A percentile compares a stretch with the other conserved stretches of the same genome.
Evolutionary conservation across 1,139 yeast species (phyloP).

Genomic region (Diutina siamensis): DNA sequence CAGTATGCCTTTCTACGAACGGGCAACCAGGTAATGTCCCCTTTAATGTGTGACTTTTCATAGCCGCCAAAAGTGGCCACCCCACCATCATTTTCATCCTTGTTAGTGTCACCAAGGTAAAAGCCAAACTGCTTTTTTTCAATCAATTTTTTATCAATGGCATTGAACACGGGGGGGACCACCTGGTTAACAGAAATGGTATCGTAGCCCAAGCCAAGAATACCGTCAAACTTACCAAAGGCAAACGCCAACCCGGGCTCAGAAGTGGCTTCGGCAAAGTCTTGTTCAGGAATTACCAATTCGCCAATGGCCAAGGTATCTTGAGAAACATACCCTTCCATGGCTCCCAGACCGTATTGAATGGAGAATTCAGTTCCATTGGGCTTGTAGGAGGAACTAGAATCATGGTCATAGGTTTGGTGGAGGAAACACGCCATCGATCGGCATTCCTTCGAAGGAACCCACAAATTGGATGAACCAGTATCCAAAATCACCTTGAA

Average conservation of each 20-base stretch:
- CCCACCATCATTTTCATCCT: conserved; percentile 62
- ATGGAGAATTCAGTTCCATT: conserved; percentile 81
- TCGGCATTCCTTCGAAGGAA: conserved; percentile 78
- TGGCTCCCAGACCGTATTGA: conserved; percentile 84
- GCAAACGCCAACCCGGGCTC: conserved; percentile 98
- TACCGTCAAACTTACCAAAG: conserved; percentile 96
- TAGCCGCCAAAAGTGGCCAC: conserved; percentile 91
- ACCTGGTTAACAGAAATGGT: conserved; percentile 78
- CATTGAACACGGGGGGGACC: conserved; percentile 90
- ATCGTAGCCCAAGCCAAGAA: conserved; percentile 87
- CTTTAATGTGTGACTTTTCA: conserved; percentile 61
- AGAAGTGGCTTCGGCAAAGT: conserved; percentile 90
- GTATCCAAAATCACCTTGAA: conserved; percentile 91
- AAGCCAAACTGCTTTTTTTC: conserved; percentile 83
- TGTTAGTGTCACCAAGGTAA: conserved; percentile 67
- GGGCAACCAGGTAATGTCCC: conserved; percentile 88
- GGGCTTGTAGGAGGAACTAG: conserved; percentile 68
- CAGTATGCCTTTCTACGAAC: conserved; percentile 99
- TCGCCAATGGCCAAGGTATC: conserved; percentile 77
- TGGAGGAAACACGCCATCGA: conserved; percentile 94
- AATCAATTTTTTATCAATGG: conserved; percentile 66
- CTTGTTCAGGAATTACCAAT: conserved; percentile 73
- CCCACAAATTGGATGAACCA: conserved; percentile 95
- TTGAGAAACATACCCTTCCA: conserved; percentile 84
- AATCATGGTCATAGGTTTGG: conserved; percentile 72